Evolutionary conservation across 306 rosid genomes (phyloP), one percentile per base, ranked within the genome.

Genomic region (Castanospermum australe): DNA sequence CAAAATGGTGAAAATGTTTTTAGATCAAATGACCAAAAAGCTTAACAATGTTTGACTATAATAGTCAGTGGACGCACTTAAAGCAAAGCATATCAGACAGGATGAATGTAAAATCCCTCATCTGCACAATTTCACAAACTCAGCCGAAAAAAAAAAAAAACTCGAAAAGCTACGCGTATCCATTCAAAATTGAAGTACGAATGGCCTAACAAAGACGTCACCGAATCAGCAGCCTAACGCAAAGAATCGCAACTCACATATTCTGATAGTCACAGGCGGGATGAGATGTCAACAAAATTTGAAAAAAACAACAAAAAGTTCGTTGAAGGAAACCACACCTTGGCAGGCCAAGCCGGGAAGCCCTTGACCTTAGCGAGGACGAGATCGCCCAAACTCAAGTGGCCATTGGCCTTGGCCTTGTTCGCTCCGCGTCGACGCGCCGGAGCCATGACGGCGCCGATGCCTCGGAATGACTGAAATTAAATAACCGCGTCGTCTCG

Each of bases 301-400:
- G 4, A 8, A 3, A 15, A 60, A 36, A 71, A 38, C 21, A 21
- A 81, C 39, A 73, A 60, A 2, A 79, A 73, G 30, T 55, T 39
- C 18, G n/a, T 57, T 4, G 67, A 45, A 81, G 3, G 84, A 71
- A 57, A 69, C 20, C 79, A 65, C 45, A 94, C 98, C 94, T 84
- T 88, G 48, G 97, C 98, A 30, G 98, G 98, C 98, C 97, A 92
- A 64, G 85, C 78, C 4, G 97, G 97, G 80, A 83, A 91, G 15
- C 97, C 98, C 90, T 94, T 94, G 82, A 94, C 97, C 92, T 87
- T 94, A 24, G 98, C 98, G 3, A 94, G 98, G 21, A 94, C 97
- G 47, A 94, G 98, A 94, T 92, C 97, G 57, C 98, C 98, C 50
- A 90, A 79, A 30, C 83, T 87, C 86, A 94, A 73, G 84, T 89